Percentiles rank a stretch among this genome's conserved stretches.
phyloP scores from a whole-genome alignment of 495 filamentous ascomycete species.

The Lepraria neglecta region DNA sequence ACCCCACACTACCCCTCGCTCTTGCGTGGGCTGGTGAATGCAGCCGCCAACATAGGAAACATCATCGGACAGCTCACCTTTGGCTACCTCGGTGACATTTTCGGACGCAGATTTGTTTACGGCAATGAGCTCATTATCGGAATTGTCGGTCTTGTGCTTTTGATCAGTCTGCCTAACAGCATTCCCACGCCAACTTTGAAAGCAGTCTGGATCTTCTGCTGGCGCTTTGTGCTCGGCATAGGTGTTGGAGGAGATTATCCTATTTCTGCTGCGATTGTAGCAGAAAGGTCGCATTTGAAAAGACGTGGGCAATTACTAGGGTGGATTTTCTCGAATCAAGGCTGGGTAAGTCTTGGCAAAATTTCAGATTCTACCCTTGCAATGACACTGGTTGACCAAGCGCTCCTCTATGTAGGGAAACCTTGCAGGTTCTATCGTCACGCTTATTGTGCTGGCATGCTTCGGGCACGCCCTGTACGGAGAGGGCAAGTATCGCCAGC shows the following conservation, averaged over 20 bases:
- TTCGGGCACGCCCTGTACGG: conserved; percentile 14
- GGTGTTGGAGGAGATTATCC: conserved; percentile 52
- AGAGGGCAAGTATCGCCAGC: conserved; percentile 20
- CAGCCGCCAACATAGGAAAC: conserved; percentile 20
- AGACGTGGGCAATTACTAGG: conserved; percentile 16
- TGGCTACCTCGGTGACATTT: conserved; percentile 19
- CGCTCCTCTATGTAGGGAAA: conserved; percentile 12
- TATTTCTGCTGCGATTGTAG: conserved; percentile 49
- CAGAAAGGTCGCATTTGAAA: conserved; percentile 22
- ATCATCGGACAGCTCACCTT: conserved; percentile 20
- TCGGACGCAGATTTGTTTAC: conserved; percentile 19
- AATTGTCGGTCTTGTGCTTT: conserved; percentile 14
- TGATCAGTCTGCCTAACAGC: conserved; percentile 18
- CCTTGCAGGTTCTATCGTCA: conserved; percentile 19
- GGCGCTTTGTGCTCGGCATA: conserved; percentile 19
- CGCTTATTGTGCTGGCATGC: conserved; percentile 21
- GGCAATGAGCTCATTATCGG: conserved; percentile 22
- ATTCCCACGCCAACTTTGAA: conserved; percentile 18
- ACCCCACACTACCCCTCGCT: conserved; percentile 20
- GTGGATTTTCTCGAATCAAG: conserved; percentile 22
- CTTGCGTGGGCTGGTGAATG: conserved; percentile 17
- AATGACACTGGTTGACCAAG: too few relatives aligned
- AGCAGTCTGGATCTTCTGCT: conserved; percentile 17
- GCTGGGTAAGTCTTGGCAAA: conserved; percentile 4
- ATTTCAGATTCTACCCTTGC: background rate